Percentiles rank a stretch among this genome's conserved stretches.
Conservation (phyloP, 441 rosid genomes). For the Cnidoscolus chayamansa region DNA sequence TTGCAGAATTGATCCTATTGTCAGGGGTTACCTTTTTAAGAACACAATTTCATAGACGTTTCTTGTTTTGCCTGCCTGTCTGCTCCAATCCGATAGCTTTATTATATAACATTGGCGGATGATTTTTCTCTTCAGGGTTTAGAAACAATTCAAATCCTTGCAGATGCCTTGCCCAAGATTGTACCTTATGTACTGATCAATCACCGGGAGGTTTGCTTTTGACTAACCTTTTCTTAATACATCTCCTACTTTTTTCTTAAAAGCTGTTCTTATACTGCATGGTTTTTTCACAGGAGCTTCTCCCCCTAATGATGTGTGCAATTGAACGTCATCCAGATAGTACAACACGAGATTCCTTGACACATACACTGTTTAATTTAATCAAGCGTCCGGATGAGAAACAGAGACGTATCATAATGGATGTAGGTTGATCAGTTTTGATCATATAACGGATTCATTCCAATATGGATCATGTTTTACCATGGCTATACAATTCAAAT, state of each 20-base stretch:
- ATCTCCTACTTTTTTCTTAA: not conserved
- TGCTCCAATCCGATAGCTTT: not conserved
- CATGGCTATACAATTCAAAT: slow-evolving; percentile 23
- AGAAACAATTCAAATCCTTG: slow-evolving; percentile 91
- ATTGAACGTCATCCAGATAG: slow-evolving; percentile 94
- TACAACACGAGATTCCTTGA: slow-evolving; percentile 78
- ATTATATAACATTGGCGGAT: slow-evolving; percentile 19
- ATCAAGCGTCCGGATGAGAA: slow-evolving; percentile 97
- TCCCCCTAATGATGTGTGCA: slow-evolving; percentile 99
- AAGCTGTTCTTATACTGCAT: not conserved
- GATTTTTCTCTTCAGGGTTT: slow-evolving; percentile 57
- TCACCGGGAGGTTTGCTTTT: slow-evolving; percentile 79
- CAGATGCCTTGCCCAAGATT: slow-evolving; percentile 94
- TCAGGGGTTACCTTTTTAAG: not conserved
- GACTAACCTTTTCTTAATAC: slow-evolving; percentile 16
- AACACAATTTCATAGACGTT: not conserved
- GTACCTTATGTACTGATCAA: slow-evolving; percentile 96
- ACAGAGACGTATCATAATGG: slow-evolving; percentile 93
- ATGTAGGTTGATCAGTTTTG: slow-evolving; percentile 51
- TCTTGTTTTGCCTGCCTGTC: not conserved
- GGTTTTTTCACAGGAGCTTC: slow-evolving; percentile 70
- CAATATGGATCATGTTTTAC: slow-evolving; percentile 21
- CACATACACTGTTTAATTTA: slow-evolving; percentile 88
- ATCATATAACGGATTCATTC: slow-evolving; percentile 15
- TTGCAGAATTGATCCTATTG: not conserved